A percentile compares a stretch with the other conserved stretches of the same genome.
Evolutionary conservation across 331 rosid species (phyloP).

Genomic region (Cucumis variabilis): DNA sequence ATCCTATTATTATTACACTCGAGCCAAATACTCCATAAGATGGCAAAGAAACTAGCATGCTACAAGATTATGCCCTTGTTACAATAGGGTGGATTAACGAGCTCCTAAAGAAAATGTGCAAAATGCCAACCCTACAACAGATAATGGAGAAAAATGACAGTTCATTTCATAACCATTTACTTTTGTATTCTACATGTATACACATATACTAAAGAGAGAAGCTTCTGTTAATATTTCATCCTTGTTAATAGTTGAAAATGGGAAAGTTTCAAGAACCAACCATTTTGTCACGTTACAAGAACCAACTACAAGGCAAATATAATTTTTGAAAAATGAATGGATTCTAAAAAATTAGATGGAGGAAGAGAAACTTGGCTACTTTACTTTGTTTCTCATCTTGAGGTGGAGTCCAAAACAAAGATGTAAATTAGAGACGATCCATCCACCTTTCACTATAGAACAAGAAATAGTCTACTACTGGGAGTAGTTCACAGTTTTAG

Average conservation of each 20-base stretch:
- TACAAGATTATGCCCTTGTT: background rate
- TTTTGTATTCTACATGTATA: background rate
- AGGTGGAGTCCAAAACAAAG: slow-evolving; percentile 97
- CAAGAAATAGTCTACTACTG: slow-evolving; percentile 38
- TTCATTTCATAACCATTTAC: background rate
- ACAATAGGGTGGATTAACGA: background rate
- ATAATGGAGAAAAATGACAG: background rate
- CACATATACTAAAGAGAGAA: background rate
- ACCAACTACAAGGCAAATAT: background rate
- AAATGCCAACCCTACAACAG: background rate
- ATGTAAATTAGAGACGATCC: slow-evolving; percentile 82
- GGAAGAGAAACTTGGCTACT: slow-evolving; percentile 39
- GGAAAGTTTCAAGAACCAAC: background rate
- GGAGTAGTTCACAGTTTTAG: background rate
- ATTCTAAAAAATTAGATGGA: background rate
- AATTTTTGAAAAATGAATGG: background rate
- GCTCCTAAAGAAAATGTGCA: background rate
- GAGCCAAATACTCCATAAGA: background rate
- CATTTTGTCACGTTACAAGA: background rate
- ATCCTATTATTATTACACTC: background rate
- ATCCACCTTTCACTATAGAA: slow-evolving; percentile 78
- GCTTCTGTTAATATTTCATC: background rate
- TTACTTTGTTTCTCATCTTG: slow-evolving; percentile 70
- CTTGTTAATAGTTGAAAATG: background rate
- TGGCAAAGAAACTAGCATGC: background rate